These are phyloP conservation scores for Auriscalpium orientale DNA, from an alignment of 768 basidiomycete genomes.

Conservation along the genomic window DNA sequence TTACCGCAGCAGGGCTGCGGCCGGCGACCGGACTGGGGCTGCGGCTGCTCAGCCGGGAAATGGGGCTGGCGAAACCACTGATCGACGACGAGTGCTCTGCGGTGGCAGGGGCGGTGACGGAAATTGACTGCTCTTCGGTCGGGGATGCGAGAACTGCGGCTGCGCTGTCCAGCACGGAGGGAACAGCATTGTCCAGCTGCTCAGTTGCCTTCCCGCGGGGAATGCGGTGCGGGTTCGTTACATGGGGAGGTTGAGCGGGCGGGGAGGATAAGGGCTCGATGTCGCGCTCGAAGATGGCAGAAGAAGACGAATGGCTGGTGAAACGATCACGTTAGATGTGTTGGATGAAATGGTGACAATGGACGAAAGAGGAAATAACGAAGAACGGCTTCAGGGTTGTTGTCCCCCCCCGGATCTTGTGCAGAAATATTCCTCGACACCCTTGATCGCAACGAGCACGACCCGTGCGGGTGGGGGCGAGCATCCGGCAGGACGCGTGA, in stretches of 20 bases:
- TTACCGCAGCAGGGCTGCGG: conserved; percentile 19
- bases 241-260: conserved; percentile 32
- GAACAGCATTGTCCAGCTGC: conserved; percentile 70
- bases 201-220: conserved; percentile 67
- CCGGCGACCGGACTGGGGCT: conserved; percentile 54
- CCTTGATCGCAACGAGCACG: too few species aligned
- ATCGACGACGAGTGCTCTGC: conserved; percentile 21
- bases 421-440: too few species aligned
- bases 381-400: not conserved
- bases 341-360: not conserved
- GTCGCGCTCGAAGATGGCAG: conserved; percentile 88
- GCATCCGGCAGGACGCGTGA: not conserved
- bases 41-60: conserved; percentile 53
- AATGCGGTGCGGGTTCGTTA: conserved; percentile 61
- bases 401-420: too few species aligned
- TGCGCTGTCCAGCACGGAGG: conserved; percentile 79
- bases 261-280: conserved; percentile 58
- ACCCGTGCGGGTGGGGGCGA: too few species aligned
- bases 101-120: conserved; percentile 52
- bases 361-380: not conserved
- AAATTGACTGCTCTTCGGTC: conserved; percentile 42
- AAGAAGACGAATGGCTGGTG: conserved; percentile 63
- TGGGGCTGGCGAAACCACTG: conserved; percentile 61
- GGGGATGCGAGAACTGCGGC: conserved; percentile 56
- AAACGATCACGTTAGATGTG: conserved; percentile 4